Base-by-base conservation (phyloP, 2,329 filamentous ascomycete genomes). In the Clarireedia homoeocarpa region DNA sequence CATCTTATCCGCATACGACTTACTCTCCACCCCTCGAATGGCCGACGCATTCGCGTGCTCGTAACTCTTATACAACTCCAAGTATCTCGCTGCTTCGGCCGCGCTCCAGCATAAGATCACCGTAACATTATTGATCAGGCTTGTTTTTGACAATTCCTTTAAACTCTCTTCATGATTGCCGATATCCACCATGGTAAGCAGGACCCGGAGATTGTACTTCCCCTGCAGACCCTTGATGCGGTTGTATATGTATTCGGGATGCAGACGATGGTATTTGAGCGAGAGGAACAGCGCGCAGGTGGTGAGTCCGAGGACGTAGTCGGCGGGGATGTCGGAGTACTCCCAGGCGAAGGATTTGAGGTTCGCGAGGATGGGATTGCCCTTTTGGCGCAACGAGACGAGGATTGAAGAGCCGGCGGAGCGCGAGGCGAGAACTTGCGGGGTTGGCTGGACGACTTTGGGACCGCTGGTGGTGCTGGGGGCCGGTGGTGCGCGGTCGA, bases 181-280 rank as follows among this genome's bases (percentile, higher is more conserved):
- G 52, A 99, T 96, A 71, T 99, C 94, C 26, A 97, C 91, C 82
- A 97, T 91, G 20, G 86, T 85, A 49, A 99, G 79, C 27, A 99
- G 74, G 52, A 99, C 79, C 48, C 94, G 88, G 20, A 99, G 79
- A 62, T 85, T 86, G 74, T 95, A 97, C 72, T 88, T 89, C 51
- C 88, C 89, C 51, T 88, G 88, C 4, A 99, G 77, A 49, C 85
- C 83, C 52, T 88, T 86, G 63, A 99, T 95, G 56, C 94, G 87
- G 24, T 87, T 91, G 75, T 97, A 97, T 66, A 99, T 90, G 75
- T 99, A 99, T 72, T 99, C 94, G 0, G 94, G 94, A 69, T 99
- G 94, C 52, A 99, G 79, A 27, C 92, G 89, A 72, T 99, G 94
- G 72, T 99, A 99, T 72, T 97, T 99, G 54, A 99, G 80, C 48